phyloP scores from a whole-genome alignment of 73 alveolate genomes.

The Blepharisma japonicum region DNA sequence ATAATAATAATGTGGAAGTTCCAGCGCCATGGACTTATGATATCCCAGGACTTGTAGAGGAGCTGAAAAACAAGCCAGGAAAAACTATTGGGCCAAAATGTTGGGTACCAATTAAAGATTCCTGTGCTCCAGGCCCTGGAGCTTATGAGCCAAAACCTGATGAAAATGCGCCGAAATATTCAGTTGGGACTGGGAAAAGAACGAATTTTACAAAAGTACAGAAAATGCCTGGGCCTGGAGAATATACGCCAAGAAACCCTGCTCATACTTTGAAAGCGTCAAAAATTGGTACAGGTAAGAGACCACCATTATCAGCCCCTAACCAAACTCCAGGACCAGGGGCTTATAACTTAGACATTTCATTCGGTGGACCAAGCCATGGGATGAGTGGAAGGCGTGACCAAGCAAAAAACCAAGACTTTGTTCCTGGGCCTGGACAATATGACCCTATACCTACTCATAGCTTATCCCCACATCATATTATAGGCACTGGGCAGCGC shows the following conservation, averaged over 20 bases:
- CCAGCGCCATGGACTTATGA: background rate
- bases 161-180: background rate
- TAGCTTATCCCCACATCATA: background rate
- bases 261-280: background rate
- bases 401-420: background rate
- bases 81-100: background rate
- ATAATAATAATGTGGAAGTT: background rate
- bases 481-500: background rate
- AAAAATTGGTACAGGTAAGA: background rate
- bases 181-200: conserved; percentile 19
- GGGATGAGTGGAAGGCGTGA: background rate
- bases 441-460: background rate
- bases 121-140: conserved; percentile 8
- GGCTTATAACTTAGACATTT: background rate
- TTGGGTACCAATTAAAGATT: background rate
- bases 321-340: conserved; percentile 22
- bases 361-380: background rate
- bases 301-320: background rate
- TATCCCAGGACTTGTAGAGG: background rate
- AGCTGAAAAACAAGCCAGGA: background rate
- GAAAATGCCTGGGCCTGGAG: conserved; percentile 14
- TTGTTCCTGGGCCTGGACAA: conserved; percentile 20
- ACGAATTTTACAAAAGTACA: background rate
- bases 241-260: background rate
- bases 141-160: background rate